Conservation (phyloP, 768 basidiomycete species). For the Exsudoporus frostii region DNA sequence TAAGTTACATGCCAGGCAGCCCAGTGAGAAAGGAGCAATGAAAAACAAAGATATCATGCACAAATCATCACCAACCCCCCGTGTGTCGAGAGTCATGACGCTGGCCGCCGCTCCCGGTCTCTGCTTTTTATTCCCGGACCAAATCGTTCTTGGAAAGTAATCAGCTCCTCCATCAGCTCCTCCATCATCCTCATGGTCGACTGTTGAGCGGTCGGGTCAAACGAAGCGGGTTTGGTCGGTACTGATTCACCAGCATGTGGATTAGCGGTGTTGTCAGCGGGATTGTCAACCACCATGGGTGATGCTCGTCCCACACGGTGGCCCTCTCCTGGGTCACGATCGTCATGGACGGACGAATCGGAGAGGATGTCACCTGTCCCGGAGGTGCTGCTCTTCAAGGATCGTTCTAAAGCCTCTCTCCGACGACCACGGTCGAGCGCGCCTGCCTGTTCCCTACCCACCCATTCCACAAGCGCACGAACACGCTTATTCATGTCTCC, state of each 20-base stretch:
- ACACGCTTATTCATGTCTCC: conserved; percentile 97
- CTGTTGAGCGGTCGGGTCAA: conserved; percentile 17
- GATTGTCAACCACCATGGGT: conserved; percentile 35
- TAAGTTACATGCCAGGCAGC: neutral
- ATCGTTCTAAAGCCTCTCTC: conserved; percentile 61
- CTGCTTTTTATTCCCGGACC: conserved; percentile 54
- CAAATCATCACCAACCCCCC: conserved; percentile 9
- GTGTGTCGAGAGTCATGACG: conserved; percentile 21
- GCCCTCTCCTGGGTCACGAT: conserved; percentile 12
- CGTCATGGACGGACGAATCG: conserved; percentile 10
- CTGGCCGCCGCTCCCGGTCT: conserved; percentile 51
- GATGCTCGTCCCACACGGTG: conserved; percentile 17
- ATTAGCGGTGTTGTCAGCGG: conserved; percentile 10
- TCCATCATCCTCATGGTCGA: conserved; percentile 84
- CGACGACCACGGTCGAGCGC: conserved; percentile 69
- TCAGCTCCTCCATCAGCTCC: conserved; percentile 86
- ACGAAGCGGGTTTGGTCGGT: conserved; percentile 3
- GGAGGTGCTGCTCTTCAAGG: conserved; percentile 32
- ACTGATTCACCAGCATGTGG: conserved; percentile 12
- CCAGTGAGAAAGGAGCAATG: neutral
- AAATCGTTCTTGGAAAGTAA: conserved; percentile 84
- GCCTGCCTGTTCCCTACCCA: conserved; percentile 82
- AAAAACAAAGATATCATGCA: conserved; percentile 12
- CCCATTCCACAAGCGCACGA: conserved; percentile 86
- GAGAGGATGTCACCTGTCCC: conserved; percentile 9